phyloP scores from a whole-genome alignment of 371 early-diverging fungal species.

The Rhizopus stolonifer region DNA sequence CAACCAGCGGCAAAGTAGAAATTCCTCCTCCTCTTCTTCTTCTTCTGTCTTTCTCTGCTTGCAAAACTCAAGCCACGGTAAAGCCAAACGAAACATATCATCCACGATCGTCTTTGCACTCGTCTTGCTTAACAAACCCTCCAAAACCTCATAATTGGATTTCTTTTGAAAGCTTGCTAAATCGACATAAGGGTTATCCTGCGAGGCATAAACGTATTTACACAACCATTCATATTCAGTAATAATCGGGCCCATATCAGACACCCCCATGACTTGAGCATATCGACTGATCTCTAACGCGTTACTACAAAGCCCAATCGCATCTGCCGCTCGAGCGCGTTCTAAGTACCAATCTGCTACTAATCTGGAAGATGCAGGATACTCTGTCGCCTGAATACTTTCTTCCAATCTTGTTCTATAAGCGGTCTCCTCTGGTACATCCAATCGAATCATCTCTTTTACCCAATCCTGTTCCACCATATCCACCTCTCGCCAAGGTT shows the following conservation, averaged over 20 bases:
- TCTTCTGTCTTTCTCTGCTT: constrained; percentile 2
- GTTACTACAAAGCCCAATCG: constrained; percentile 49
- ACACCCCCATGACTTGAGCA: constrained; percentile 55
- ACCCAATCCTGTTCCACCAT: constrained; percentile 23
- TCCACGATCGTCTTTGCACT: constrained; percentile 41
- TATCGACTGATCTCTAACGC: constrained; percentile 57
- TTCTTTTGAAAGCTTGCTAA: constrained; percentile 40
- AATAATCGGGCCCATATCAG: constrained; percentile 43
- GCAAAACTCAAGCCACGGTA: constrained; percentile 59
- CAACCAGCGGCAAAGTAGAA: constrained; percentile 49
- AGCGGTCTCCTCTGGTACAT: constrained; percentile 17
- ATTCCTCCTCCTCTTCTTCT: constrained; percentile 17
- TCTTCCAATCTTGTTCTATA: constrained; percentile 25
- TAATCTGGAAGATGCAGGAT: constrained; percentile 43
- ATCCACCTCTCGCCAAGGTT: constrained; percentile 40
- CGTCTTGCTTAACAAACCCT: constrained; percentile 48
- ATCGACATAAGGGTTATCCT: constrained; percentile 27
- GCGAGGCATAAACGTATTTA: constrained; percentile 56
- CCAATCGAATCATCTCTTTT: constrained; percentile 11
- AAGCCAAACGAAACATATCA: constrained; percentile 50
- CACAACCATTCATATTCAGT: constrained; percentile 61
- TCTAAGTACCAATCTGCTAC: constrained; percentile 64
- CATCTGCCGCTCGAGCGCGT: constrained; percentile 57
- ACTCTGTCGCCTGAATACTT: constrained; percentile 32
- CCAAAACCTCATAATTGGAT: constrained; percentile 53